Evolutionary conservation across 2,329 filamentous ascomycete species (phyloP).

Genomic region (Didymellaceae sp.): DNA sequence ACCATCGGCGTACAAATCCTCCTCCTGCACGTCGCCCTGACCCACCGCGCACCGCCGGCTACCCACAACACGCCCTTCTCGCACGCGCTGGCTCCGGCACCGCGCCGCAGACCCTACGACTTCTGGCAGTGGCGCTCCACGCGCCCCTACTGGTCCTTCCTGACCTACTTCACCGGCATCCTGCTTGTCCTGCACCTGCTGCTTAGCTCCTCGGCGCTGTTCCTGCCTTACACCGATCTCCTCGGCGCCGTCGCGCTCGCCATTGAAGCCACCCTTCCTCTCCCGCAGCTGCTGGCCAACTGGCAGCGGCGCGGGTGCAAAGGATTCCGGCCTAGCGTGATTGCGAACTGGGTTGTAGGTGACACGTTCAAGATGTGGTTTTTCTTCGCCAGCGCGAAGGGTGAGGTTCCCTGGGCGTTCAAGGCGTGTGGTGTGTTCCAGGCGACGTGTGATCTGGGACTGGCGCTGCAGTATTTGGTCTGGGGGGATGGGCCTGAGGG

Average conservation of each 20-base stretch:
- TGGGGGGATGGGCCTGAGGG: conserved; percentile 40
- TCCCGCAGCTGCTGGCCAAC: conserved; percentile 80
- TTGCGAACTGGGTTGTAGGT: conserved; percentile 79
- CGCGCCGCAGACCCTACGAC: conserved; percentile 67
- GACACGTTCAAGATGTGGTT: conserved; percentile 81
- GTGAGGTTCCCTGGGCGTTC: conserved; percentile 75
- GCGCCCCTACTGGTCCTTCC: conserved; percentile 80
- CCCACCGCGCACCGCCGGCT: conserved; percentile 57
- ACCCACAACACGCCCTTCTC: conserved; percentile 65
- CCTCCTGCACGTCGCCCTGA: conserved; percentile 66
- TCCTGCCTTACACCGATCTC: conserved; percentile 68
- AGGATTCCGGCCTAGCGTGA: conserved; percentile 77
- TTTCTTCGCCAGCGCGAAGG: conserved; percentile 76
- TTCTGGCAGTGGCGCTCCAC: conserved; percentile 84
- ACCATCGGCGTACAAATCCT: conserved; percentile 66
- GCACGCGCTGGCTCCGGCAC: conserved; percentile 49
- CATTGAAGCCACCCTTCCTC: conserved; percentile 80
- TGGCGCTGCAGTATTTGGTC: conserved; percentile 72
- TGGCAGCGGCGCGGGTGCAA: conserved; percentile 71
- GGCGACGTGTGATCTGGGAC: conserved; percentile 74
- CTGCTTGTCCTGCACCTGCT: conserved; percentile 72
- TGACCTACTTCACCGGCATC: conserved; percentile 69
- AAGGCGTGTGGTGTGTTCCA: conserved; percentile 85
- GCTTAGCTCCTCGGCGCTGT: conserved; percentile 65
- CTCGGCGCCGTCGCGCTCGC: conserved; percentile 78